Evolutionary conservation across 768 basidiomycete genomes (phyloP).

Genomic region (Phylloporus scabripes): DNA sequence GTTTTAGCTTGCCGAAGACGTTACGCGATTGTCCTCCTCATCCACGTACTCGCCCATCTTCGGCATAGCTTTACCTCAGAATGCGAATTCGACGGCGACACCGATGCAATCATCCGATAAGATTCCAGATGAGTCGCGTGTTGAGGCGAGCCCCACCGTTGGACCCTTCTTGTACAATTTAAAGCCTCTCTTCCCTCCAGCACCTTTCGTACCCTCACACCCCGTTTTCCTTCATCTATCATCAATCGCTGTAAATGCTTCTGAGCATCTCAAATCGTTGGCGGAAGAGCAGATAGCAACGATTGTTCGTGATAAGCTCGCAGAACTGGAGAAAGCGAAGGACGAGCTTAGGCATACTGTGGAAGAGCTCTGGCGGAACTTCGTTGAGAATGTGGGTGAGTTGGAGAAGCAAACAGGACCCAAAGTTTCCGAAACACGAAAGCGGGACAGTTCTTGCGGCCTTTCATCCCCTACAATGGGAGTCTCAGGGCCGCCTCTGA

Average conservation of each 20-base stretch:
- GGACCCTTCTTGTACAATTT: slow-evolving; percentile 46
- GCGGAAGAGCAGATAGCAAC: slow-evolving; percentile 56
- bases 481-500: slow-evolving; percentile 31
- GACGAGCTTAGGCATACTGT: slow-evolving; percentile 50
- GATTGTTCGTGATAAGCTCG: slow-evolving; percentile 48
- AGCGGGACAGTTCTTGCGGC: slow-evolving; percentile 20
- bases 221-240: slow-evolving; percentile 64
- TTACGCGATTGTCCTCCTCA: slow-evolving; percentile 32
- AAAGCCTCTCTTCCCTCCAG: slow-evolving; percentile 62
- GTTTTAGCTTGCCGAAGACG: slow-evolving; percentile 24
- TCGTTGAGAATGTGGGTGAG: slow-evolving; percentile 42
- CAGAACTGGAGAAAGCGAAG: slow-evolving; percentile 54
- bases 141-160: slow-evolving; percentile 21
- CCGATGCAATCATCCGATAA: slow-evolving; percentile 23
- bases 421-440: slow-evolving; percentile 12
- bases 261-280: slow-evolving; percentile 46
- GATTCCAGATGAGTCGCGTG: slow-evolving; percentile 22
- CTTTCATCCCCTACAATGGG: slow-evolving; percentile 17
- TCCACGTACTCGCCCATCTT: slow-evolving; percentile 42
- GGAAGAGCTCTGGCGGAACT: slow-evolving; percentile 58
- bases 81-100: slow-evolving; percentile 16
- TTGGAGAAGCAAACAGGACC: slow-evolving; percentile 36
- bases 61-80: slow-evolving; percentile 39
- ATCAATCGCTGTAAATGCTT: slow-evolving; percentile 49
- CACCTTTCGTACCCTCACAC: slow-evolving; percentile 73